phyloP scores from a whole-genome alignment of 176 grass and related monocot genomes.

The Elaeis guineensis region DNA sequence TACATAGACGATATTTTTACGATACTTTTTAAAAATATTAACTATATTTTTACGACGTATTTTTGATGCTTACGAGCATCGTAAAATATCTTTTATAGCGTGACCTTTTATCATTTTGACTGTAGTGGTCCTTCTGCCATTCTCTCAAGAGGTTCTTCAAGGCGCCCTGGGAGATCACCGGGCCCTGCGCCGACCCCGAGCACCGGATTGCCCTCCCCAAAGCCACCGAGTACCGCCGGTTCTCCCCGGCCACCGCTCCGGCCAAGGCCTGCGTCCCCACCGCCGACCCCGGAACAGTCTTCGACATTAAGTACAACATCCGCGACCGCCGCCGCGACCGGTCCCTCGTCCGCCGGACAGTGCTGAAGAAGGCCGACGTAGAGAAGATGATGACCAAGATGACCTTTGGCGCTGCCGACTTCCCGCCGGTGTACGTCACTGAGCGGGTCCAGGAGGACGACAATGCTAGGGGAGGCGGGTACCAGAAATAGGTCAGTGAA shows the following conservation, averaged over 20 bases:
- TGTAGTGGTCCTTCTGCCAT: slow-evolving; percentile 56
- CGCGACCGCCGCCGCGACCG: slow-evolving; percentile 66
- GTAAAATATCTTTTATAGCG: no score
- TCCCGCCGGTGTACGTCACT: slow-evolving; percentile 54
- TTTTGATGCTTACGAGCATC: no score
- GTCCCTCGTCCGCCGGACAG: slow-evolving; percentile 59
- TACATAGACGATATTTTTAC: no score
- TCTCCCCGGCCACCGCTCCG: slow-evolving; percentile 54
- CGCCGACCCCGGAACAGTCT: slow-evolving; percentile 73
- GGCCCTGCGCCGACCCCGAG: slow-evolving; percentile 69
- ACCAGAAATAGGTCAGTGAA: slow-evolving; percentile 49
- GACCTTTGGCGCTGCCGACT: slow-evolving; percentile 58
- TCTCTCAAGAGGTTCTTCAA: slow-evolving; percentile 64
- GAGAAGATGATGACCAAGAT: slow-evolving; percentile 79
- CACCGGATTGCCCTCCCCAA: slow-evolving; percentile 46
- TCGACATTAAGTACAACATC: slow-evolving; percentile 87
- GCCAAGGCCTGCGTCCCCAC: slow-evolving; percentile 45
- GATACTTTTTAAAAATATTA: no score
- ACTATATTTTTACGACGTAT: no score
- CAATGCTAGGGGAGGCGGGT: slow-evolving; percentile 49
- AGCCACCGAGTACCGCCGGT: slow-evolving; percentile 44
- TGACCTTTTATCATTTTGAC: no score
- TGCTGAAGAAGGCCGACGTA: slow-evolving; percentile 67
- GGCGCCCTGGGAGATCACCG: slow-evolving; percentile 99
- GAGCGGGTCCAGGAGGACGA: slow-evolving; percentile 64